Evolutionary conservation across 495 filamentous ascomycete genomes (phyloP).

Genomic region (Hyaloscypha finlandica): DNA sequence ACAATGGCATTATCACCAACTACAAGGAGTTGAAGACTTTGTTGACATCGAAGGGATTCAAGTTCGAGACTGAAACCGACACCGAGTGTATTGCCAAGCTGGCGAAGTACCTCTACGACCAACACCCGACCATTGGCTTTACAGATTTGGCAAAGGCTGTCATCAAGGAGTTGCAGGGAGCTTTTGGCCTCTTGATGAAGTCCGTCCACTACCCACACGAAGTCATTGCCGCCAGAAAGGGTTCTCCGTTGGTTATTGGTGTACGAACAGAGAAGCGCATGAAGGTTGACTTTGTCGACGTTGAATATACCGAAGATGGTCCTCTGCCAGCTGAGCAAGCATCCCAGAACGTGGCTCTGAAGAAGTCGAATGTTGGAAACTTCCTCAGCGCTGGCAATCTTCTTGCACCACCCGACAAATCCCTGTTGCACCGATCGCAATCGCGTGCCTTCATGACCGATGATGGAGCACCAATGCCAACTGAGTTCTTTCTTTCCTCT

Average conservation of each 20-base stretch:
- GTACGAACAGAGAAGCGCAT: constrained; percentile 96
- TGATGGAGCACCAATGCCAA: constrained; percentile 95
- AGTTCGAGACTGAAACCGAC: constrained; percentile 98
- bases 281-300: constrained; percentile 99
- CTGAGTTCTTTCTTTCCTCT: constrained; percentile 97
- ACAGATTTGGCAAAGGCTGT: constrained; percentile 94
- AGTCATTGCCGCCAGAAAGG: constrained; percentile 96
- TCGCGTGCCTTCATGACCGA: constrained; percentile 98
- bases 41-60: constrained; percentile 90
- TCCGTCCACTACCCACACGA: constrained; percentile 98
- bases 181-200: constrained; percentile 94
- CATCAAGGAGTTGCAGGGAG: constrained; percentile 96
- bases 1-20: constrained; percentile 99
- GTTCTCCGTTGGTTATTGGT: constrained; percentile 93
- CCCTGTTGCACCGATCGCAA: constrained; percentile 94
- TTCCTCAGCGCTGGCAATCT: constrained; percentile 66
- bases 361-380: constrained; percentile 64
- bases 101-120: constrained; percentile 96
- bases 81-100: constrained; percentile 99
- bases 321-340: constrained; percentile 91
- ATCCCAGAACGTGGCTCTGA: constrained; percentile 93
- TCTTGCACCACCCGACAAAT: constrained; percentile 90
- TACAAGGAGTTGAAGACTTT: constrained; percentile 98
- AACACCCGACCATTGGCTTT: constrained; percentile 93
- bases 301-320: constrained; percentile 87